phyloP scores from a whole-genome alignment of 192 early-diverging fungal genomes.

The Entomortierella lignicola region DNA sequence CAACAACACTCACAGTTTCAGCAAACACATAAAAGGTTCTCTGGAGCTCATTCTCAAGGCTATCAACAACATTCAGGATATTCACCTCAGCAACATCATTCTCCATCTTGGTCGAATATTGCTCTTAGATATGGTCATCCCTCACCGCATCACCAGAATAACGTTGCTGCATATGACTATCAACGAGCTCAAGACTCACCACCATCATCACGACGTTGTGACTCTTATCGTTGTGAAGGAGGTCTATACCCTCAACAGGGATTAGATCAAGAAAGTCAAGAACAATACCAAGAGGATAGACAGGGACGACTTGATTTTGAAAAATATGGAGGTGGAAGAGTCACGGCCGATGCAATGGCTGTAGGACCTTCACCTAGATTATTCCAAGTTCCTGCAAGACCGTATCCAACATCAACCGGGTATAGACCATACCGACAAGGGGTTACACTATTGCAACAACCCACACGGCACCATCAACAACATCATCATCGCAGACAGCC shows the following conservation, averaged over 20 bases:
- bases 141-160: background rate
- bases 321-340: background rate
- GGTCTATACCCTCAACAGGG: no score
- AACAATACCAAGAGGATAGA: background rate
- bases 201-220: conserved; percentile 1
- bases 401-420: conserved; percentile 30
- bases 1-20: background rate
- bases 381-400: background rate
- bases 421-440: conserved; percentile 32
- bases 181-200: background rate
- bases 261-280: background rate
- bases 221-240: background rate
- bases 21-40: background rate
- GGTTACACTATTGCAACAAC: conserved; percentile 7
- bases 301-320: background rate
- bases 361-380: background rate
- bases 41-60: background rate
- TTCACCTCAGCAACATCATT: background rate
- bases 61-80: background rate
- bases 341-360: background rate
- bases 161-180: background rate
- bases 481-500: background rate
- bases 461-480: conserved; percentile 12
- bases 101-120: background rate
- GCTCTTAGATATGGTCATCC: background rate